Evolutionary conservation across 805 yeast genomes (phyloP), one percentile per base, ranked within the genome.

Genomic region (Brettanomyces bruxellensis): DNA sequence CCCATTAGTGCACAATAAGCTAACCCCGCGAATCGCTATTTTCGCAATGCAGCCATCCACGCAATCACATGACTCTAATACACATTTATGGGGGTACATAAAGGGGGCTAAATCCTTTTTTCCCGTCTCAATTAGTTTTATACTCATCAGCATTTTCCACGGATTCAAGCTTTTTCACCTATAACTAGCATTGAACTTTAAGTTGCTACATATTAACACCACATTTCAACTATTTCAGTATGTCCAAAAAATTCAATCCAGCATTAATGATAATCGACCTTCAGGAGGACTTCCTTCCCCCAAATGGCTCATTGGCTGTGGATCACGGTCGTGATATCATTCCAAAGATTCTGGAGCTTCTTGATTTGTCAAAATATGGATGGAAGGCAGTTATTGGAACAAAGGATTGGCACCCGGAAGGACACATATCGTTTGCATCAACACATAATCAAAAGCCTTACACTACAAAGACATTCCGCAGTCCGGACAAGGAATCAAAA

Each of bases 261-360:
- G 95, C 95, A 0, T 66, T 90, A 34, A 65, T 89, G 0, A 72
- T 90, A 0, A 75, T 90, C 14, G 98, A 90, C 56, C 65, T 90
- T 12, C 97, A 90, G 60, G 81, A 84, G 51, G 97, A 91, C 60
- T 90, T 90, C 61, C 69, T 89, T 3, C 91, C 91, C 4, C 81
- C 88, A 0, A 57, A 69, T 28, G 97, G 96, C 0, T 65, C 93
- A 0, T 65, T 90, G 40, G 95, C 93, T 0, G 93, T 88, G 0
- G 55, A 68, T 0, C 67, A 71, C 5, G 96, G 95, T 4, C 68
- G 82, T 12, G 65, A 63, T 0, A 67, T 86, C 7, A 71, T 88
- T 22, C 69, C 74, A 0, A 67, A 68, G 0, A 76, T 88, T 34
- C 61, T 72, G 30, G 56, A 70, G 1, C 62, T 87, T 38, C 53